Percentiles rank a stretch among this genome's conserved stretches.
These are phyloP conservation scores for Rubia balearica DNA, from an alignment of 305 asterid genomes.

Conservation along the genomic window DNA sequence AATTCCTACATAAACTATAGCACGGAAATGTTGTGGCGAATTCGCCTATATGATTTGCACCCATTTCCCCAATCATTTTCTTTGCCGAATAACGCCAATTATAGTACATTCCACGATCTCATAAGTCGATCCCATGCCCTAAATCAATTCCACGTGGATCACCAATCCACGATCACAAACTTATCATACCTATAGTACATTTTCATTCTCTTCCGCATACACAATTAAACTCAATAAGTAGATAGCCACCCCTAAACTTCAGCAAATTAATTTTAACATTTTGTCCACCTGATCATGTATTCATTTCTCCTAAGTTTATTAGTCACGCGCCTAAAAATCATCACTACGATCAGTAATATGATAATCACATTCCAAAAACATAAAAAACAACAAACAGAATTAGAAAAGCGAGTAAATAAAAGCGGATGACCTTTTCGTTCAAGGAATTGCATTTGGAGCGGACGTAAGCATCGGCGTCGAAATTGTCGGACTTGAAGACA, in stretches of 20 bases:
- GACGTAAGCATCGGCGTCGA: conserved; percentile 81
- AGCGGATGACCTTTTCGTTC: conserved; percentile 57
- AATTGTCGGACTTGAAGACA: conserved; percentile 82
- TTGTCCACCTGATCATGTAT: background rate
- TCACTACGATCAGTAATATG: background rate
- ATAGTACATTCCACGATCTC: background rate
- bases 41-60: background rate
- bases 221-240: background rate
- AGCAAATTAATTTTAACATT: background rate
- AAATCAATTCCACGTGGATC: background rate
- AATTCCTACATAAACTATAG: background rate
- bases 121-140: background rate
- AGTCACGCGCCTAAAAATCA: background rate
- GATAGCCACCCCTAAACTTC: background rate
- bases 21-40: background rate
- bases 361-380: background rate
- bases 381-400: background rate
- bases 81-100: background rate
- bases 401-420: background rate
- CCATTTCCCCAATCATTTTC: background rate
- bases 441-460: conserved; percentile 88
- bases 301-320: background rate
- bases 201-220: background rate
- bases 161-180: background rate
- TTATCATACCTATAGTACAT: background rate